Evolutionary conservation across 768 basidiomycete genomes (phyloP), one percentile per base, ranked within the genome.

Genomic region (Pleurotus djamor): DNA sequence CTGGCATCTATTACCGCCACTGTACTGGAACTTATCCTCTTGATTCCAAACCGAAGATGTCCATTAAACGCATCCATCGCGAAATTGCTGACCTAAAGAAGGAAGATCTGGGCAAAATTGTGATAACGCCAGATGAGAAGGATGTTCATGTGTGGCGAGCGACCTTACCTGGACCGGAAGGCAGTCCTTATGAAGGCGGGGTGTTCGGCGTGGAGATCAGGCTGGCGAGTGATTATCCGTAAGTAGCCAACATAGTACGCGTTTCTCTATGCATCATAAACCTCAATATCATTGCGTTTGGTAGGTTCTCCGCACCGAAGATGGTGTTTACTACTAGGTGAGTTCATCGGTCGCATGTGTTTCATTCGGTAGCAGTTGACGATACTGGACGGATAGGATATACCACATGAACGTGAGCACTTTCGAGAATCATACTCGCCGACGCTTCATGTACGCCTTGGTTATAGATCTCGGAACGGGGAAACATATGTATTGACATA

Each of bases 331-430:
- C 82, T 64, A 92, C 91, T 0, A 78, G 87, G 90, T n/a, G n/a
- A n/a, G n/a, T n/a, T n/a, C n/a, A n/a, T n/a, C n/a, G n/a, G n/a
- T n/a, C n/a, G n/a, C n/a, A n/a, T n/a, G 9, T 4, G 28, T 14
- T 10, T 32, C 45, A 13, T 1, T 43, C 3, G 3, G 35, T n/a
- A 2, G 9, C 9, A 36, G 5, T 36, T 33, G 33, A 35, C n/a
- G 14, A 17, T 12, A 32, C 48, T 54, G 1, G 21, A 28, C 21
- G 21, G 21, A 6, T 61, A 92, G 90, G 66, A 92, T 93, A 69
- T 94, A 94, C 66, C 92, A 94, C 67, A 92, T 93, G 91, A 94
- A 94, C 60, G 82, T 82, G n/a, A n/a, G n/a, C n/a, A n/a, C n/a
- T n/a, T n/a, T n/a, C n/a, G n/a, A n/a, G n/a, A n/a, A n/a, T n/a